These are phyloP conservation scores for Saccharomycopsis javanensis DNA, from an alignment of 805 yeast genomes.

Conservation along the genomic window DNA sequence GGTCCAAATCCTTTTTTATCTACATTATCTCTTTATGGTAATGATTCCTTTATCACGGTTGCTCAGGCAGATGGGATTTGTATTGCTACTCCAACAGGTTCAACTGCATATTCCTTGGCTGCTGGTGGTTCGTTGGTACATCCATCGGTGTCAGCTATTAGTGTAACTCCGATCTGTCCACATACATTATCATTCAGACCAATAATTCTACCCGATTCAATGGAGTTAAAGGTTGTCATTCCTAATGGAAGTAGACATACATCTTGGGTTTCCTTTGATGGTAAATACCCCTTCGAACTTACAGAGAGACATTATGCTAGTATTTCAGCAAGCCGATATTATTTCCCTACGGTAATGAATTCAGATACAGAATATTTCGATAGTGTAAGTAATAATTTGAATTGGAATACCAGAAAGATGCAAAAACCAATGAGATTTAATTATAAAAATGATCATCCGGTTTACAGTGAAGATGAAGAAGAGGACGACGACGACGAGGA, in stretches of 20 bases:
- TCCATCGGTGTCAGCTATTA: constrained; percentile 86
- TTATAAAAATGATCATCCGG: constrained; percentile 3
- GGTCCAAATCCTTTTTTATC: constrained; percentile 93
- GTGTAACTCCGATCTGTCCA: constrained; percentile 93
- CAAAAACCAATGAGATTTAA: constrained; percentile 48
- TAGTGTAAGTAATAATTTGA: constrained; percentile 72
- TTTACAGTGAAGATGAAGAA: neutral
- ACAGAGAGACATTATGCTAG: constrained; percentile 77
- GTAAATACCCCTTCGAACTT: constrained; percentile 76
- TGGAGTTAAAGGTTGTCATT: constrained; percentile 72
- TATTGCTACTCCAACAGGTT: constrained; percentile 91
- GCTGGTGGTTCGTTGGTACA: constrained; percentile 95
- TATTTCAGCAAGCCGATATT: constrained; percentile 76
- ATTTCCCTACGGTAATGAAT: constrained; percentile 85
- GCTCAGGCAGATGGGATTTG: constrained; percentile 94
- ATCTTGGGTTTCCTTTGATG: constrained; percentile 97
- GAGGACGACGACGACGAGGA: neutral
- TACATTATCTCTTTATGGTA: constrained; percentile 81
- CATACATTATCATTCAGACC: constrained; percentile 92
- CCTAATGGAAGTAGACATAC: constrained; percentile 69
- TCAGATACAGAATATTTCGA: constrained; percentile 72
- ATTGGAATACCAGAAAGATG: constrained; percentile 88
- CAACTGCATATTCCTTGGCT: constrained; percentile 89
- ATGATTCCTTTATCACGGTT: constrained; percentile 72
- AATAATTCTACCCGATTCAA: constrained; percentile 85